phyloP scores from a whole-genome alignment of 192 early-diverging fungal genomes.

The Ambispora gerdemannii region DNA sequence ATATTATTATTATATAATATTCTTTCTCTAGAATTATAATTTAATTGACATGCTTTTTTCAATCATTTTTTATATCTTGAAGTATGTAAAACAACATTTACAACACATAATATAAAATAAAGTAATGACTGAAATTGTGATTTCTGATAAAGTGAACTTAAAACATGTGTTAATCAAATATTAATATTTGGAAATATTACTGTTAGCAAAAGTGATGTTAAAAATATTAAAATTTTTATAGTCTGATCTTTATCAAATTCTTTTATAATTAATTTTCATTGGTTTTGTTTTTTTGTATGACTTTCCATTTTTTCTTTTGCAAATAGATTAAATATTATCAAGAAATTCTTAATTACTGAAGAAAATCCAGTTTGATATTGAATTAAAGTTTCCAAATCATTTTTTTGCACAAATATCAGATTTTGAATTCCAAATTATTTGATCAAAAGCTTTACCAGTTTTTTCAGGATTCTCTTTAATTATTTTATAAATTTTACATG shows the following conservation, averaged over 20 bases:
- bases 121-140: neutral
- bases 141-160: neutral
- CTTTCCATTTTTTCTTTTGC: neutral
- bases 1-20: neutral
- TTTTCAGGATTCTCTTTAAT: neutral
- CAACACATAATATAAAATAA: neutral
- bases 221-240: neutral
- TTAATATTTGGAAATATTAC: neutral
- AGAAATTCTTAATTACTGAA: neutral
- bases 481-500: too few relatives aligned
- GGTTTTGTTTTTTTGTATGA: neutral
- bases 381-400: neutral
- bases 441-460: neutral
- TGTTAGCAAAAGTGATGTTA: neutral
- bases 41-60: neutral
- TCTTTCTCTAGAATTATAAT: neutral
- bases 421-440: neutral
- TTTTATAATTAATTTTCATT: neutral
- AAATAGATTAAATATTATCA: neutral
- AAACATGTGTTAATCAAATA: neutral
- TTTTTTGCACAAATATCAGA: neutral
- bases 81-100: slow-evolving; percentile 2
- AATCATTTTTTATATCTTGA: neutral
- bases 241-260: neutral
- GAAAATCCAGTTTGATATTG: slow-evolving; percentile 7